Evolutionary conservation across 208 protist species (phyloP).

Genomic region (Trichomonas tenax): DNA sequence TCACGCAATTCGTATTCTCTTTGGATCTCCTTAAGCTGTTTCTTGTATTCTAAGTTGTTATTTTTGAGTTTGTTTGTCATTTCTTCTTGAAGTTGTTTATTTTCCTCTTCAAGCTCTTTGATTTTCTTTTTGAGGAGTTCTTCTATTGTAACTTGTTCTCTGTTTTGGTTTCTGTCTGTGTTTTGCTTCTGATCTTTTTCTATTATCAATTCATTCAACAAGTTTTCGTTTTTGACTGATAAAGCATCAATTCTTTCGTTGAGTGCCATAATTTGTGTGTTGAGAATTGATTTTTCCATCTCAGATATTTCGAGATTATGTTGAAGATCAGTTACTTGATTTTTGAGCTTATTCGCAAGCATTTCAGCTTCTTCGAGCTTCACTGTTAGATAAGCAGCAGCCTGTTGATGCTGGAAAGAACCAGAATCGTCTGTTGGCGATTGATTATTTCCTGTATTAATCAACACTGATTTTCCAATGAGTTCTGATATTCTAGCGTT

Average conservation of each 20-base stretch:
- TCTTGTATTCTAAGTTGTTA: background rate
- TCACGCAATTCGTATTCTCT: background rate
- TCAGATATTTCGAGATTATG: background rate
- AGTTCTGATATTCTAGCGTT: background rate
- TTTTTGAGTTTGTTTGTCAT: background rate
- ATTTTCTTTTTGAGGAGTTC: background rate
- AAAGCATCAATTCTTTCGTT: background rate
- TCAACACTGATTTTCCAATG: background rate
- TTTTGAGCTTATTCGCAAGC: background rate
- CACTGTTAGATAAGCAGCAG: background rate
- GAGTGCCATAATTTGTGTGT: background rate
- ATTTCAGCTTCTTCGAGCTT: background rate
- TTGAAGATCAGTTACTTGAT: background rate
- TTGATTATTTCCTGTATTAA: background rate
- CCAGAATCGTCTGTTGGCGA: background rate
- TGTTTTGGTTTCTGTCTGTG: background rate
- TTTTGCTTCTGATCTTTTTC: background rate
- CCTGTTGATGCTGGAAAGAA: background rate
- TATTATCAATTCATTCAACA: background rate
- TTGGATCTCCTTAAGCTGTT: background rate
- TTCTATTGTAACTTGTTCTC: background rate
- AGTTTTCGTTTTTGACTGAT: background rate
- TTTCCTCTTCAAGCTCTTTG: background rate
- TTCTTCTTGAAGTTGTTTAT: background rate
- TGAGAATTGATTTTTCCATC: background rate